These are phyloP conservation scores for Rosa lucieae DNA, from an alignment of 306 rosid genomes.

Conservation along the genomic window DNA sequence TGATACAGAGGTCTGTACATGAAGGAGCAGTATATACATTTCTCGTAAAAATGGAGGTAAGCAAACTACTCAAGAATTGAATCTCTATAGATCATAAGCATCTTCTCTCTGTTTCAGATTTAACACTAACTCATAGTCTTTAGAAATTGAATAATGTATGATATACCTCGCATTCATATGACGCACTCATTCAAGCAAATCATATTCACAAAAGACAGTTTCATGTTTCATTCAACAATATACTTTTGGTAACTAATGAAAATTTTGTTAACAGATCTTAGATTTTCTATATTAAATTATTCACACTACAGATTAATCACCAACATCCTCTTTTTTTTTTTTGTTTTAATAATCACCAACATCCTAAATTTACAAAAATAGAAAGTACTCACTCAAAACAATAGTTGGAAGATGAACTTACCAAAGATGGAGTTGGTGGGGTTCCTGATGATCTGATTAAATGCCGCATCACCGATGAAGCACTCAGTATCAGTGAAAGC, in stretches of 20 bases:
- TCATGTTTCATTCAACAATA: background rate
- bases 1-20: background rate
- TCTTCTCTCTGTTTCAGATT: too few species aligned
- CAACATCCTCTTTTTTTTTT: too few species aligned
- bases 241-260: background rate
- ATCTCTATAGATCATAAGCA: background rate
- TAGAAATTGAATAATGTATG: too few species aligned
- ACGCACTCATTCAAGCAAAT: background rate
- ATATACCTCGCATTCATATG: too few species aligned
- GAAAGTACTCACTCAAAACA: too few species aligned
- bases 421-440: conserved; percentile 6
- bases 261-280: background rate
- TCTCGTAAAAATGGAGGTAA: too few species aligned
- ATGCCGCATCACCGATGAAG: background rate
- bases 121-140: too few species aligned
- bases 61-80: too few species aligned
- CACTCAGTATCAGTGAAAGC: background rate
- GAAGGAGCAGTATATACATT: background rate
- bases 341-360: too few species aligned
- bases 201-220: background rate
- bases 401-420: background rate
- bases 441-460: conserved; percentile 1
- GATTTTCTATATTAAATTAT: background rate
- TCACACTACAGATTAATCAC: background rate
- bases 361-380: too few species aligned